Evolutionary conservation across 306 rosid species (phyloP).

Genomic region (Cucurbita moschata): DNA sequence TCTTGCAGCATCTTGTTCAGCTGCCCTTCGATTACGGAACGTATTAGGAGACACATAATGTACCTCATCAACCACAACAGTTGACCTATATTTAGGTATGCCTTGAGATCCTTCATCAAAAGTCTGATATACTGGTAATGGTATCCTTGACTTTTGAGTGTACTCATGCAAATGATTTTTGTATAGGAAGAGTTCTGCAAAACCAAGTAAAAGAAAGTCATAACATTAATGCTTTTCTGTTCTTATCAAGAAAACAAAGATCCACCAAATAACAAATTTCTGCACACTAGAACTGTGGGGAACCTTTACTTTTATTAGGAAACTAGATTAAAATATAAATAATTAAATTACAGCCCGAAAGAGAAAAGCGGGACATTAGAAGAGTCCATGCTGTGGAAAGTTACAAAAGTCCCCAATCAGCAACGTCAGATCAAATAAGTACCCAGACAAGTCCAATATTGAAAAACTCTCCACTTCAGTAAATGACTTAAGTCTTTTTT

Average conservation of each 20-base stretch:
- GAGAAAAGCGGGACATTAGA: not conserved
- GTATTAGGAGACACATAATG: slow-evolving; percentile 14
- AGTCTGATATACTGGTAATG: slow-evolving; percentile 20
- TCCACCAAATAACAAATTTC: not conserved
- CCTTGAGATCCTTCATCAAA: slow-evolving; percentile 20
- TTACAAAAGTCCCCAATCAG: not conserved
- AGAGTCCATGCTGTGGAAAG: not conserved
- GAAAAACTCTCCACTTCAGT: not conserved
- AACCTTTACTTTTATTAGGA: too few species aligned
- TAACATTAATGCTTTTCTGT: not conserved
- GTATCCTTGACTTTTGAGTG: slow-evolving; percentile 10
- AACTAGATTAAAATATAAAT: not conserved
- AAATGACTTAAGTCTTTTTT: not conserved
- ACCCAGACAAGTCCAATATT: not conserved
- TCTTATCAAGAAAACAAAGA: not conserved
- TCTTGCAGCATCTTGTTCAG: slow-evolving; percentile 43
- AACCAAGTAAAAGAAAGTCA: not conserved
- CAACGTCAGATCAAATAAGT: not conserved
- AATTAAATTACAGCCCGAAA: not conserved
- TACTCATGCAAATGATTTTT: slow-evolving; percentile 24
- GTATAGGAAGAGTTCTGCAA: slow-evolving; percentile 3
- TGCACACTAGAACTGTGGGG: not conserved
- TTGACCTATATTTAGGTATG: slow-evolving; percentile 16
- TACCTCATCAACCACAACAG: slow-evolving; percentile 24
- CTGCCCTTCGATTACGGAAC: slow-evolving; percentile 18